Evolutionary conservation across 148 eudicot genomes (phyloP).

Genomic region (Rhododendron molle): DNA sequence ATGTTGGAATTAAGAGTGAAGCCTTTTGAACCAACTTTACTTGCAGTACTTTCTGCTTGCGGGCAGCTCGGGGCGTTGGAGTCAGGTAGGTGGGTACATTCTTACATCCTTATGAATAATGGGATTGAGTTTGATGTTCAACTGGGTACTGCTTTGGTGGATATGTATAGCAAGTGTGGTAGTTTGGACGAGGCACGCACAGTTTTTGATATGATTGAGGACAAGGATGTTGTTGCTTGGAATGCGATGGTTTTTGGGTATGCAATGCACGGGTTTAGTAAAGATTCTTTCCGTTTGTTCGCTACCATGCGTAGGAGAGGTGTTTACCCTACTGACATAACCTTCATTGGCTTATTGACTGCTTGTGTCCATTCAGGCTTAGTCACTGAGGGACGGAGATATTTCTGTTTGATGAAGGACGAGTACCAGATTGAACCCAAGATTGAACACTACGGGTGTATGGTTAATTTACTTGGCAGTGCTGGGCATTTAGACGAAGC

Average conservation of each 20-base stretch:
- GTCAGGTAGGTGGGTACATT: conserved; percentile 79
- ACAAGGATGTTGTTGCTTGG: conserved; percentile 75
- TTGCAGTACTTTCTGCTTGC: conserved; percentile 72
- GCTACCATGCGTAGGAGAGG: conserved; percentile 33
- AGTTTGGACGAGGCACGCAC: conserved; percentile 64
- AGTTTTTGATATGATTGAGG: conserved; percentile 50
- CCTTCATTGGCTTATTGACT: conserved; percentile 72
- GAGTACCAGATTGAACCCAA: conserved; percentile 51
- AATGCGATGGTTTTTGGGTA: conserved; percentile 83
- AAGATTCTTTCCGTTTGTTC: conserved; percentile 54
- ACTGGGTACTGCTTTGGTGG: conserved; percentile 71
- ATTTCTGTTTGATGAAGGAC: conserved; percentile 51
- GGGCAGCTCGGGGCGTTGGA: conserved; percentile 83
- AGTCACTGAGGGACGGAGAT: conserved; percentile 50
- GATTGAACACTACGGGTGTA: conserved; percentile 90
- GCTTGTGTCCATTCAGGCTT: conserved; percentile 86
- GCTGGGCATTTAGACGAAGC: conserved; percentile 80
- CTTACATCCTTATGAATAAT: conserved; percentile 40
- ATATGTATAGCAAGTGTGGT: conserved; percentile 92
- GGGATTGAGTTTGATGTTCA: conserved; percentile 35
- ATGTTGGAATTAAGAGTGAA: conserved; percentile 50
- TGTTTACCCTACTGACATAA: conserved; percentile 62
- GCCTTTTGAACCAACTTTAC: conserved; percentile 55
- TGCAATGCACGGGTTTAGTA: conserved; percentile 73
- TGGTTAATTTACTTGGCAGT: conserved; percentile 90